Conservation (phyloP, 352 stramenopile species). For the Elongisporangium undulatum region DNA sequence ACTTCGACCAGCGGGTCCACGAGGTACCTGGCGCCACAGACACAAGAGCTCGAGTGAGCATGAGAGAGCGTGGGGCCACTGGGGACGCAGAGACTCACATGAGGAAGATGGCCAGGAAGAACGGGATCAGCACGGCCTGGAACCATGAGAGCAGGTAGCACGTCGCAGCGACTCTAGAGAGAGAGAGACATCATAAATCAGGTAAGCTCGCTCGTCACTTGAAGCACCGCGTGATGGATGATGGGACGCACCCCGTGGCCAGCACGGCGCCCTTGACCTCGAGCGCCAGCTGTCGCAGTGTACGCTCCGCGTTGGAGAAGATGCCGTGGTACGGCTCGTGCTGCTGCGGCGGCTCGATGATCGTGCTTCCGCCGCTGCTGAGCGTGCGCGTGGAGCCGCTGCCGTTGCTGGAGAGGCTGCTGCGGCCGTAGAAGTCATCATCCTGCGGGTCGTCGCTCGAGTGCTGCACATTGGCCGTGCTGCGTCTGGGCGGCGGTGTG, state of each 20-base stretch:
- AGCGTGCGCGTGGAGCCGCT: neutral
- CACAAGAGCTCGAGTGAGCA: neutral
- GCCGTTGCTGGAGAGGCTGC: neutral
- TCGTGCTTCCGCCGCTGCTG: constrained; percentile 2
- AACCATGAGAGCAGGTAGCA: constrained; percentile 87
- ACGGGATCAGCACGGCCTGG: constrained; percentile 78
- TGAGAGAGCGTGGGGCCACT: neutral
- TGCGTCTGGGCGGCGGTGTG: constrained; percentile 15
- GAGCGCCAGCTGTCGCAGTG: constrained; percentile 66
- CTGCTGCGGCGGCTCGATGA: constrained; percentile 19
- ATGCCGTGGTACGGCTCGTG: constrained; percentile 55
- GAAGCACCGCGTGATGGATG: neutral
- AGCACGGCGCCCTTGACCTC: constrained; percentile 82
- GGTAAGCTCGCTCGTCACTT: neutral
- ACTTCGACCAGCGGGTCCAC: constrained; percentile 84
- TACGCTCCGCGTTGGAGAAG: constrained; percentile 48
- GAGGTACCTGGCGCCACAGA: constrained; percentile 45
- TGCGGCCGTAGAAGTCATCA: constrained; percentile 12
- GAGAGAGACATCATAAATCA: neutral
- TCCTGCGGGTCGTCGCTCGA: constrained; percentile 33
- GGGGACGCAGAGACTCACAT: constrained; percentile 44
- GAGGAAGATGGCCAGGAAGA: constrained; percentile 86
- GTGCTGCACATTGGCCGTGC: constrained; percentile 35
- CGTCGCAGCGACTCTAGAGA: constrained; percentile 50
- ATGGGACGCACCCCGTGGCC: constrained; percentile 53